Percentiles rank a stretch among this genome's conserved stretches.
These are phyloP conservation scores for Penicillium thymicola DNA, from an alignment of 2,329 filamentous ascomycete species.

Conservation along the genomic window DNA sequence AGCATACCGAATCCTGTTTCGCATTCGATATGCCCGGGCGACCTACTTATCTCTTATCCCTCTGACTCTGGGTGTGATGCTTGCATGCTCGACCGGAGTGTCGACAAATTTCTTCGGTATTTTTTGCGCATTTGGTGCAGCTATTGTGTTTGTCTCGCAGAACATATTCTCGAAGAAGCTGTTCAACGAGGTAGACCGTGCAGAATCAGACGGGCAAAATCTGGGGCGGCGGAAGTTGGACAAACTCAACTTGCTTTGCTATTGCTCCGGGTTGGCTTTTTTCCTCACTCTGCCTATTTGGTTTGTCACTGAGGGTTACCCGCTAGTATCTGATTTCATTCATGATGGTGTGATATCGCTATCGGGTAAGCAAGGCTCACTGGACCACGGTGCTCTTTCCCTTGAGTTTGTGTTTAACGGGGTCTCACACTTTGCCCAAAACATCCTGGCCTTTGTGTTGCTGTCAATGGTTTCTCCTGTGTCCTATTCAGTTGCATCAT, in stretches of 20 bases:
- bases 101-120: slow-evolving; percentile 88
- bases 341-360: slow-evolving; percentile 76
- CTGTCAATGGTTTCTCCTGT: slow-evolving; percentile 93
- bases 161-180: slow-evolving; percentile 98
- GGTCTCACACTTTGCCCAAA: slow-evolving; percentile 92
- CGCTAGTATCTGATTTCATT: slow-evolving; percentile 72
- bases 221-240: slow-evolving; percentile 74
- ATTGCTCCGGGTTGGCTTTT: slow-evolving; percentile 93
- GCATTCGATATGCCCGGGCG: slow-evolving; percentile 79
- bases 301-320: slow-evolving; percentile 85
- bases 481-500: slow-evolving; percentile 90
- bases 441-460: slow-evolving; percentile 89
- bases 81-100: slow-evolving; percentile 91
- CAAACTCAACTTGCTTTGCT: slow-evolving; percentile 94
- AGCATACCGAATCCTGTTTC: slow-evolving; percentile 84
- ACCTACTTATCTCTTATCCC: slow-evolving; percentile 91
- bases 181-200: slow-evolving; percentile 88
- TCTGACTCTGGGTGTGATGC: slow-evolving; percentile 87
- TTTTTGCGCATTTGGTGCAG: slow-evolving; percentile 80
- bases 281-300: slow-evolving; percentile 84
- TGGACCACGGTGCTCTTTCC: slow-evolving; percentile 59
- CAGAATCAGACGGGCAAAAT: slow-evolving; percentile 68
- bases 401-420: slow-evolving; percentile 98
- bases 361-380: slow-evolving; percentile 70
- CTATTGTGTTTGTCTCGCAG: slow-evolving; percentile 92